Base-by-base conservation (phyloP, 2,329 filamentous ascomycete species). In the Verticillium klebahnii region DNA sequence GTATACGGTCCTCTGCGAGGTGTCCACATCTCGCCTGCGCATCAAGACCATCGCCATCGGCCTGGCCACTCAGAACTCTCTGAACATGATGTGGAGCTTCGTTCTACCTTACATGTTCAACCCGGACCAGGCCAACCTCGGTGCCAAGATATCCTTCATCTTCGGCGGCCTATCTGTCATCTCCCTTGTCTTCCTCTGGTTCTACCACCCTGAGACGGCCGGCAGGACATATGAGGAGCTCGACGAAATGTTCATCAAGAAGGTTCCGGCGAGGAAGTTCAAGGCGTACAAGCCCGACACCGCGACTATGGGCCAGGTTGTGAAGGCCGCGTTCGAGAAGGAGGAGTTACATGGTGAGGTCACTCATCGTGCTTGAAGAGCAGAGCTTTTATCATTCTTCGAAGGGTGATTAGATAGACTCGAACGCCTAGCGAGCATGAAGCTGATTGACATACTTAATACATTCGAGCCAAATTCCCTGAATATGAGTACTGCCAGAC, bases 1-100 rank as follows among this genome's bases (percentile, higher is more conserved):
- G 6, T 78, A 72, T 61, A 73, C 74, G 0, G 64, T 77, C 34
- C 69, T 79, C 56, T 71, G 71, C 7, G 77, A 78, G 62, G 71
- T 74, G 8, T 67, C 77, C 0, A 77, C 76, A 1, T 69, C 74
- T 1, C 70, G 74, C 9, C 71, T 78, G 7, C 69, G 75, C 2
- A 73, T 75, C 62, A 76, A 77, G 63, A 80, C 77, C 17, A 70
- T 77, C 31, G 72, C 74, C 8, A 74, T 77, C 58, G 75, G 75
- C 15, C 62, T 75, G 23, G 71, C 73, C 0, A 59, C 71, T 14
- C 72, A 75, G 63, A 73, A 73, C 63, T 60, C 60, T 12, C 52
- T 70, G 25, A 64, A 58, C 5, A 60, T 64, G 32, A 65, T 66
- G 63, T 64, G 61, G 59, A 60, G 52, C 52, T 64, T 39, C 17